These are phyloP conservation scores for Exophiala calicioides DNA, from an alignment of 2,329 filamentous ascomycete genomes.

Conservation along the genomic window DNA sequence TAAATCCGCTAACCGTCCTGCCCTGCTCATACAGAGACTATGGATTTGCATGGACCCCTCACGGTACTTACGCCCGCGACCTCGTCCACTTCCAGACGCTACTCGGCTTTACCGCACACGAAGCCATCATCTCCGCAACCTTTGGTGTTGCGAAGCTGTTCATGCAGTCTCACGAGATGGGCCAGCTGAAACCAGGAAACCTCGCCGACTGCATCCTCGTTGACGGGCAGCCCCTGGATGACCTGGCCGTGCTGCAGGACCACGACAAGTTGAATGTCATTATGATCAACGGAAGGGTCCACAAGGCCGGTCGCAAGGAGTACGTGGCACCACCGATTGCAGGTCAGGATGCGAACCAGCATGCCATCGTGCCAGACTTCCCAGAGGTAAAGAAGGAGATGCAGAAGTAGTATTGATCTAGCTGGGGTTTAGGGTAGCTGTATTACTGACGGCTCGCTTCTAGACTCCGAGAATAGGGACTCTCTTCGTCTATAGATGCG, in stretches of 20 bases:
- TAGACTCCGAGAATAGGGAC: too few relatives aligned
- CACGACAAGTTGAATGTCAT: constrained; percentile 48
- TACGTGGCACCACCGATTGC: too few relatives aligned
- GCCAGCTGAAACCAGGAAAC: constrained; percentile 45
- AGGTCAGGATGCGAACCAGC: too few relatives aligned
- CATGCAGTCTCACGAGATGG: constrained; percentile 44
- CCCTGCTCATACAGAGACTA: constrained; percentile 39
- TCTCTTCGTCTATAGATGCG: too few relatives aligned
- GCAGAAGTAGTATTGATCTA: too few relatives aligned
- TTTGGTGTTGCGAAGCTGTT: constrained; percentile 44
- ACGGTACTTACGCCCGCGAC: constrained; percentile 52
- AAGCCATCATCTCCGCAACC: constrained; percentile 49
- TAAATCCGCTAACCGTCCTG: not conserved
- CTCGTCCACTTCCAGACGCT: constrained; percentile 50
- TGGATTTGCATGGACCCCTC: constrained; percentile 52
- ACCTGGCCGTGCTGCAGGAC: constrained; percentile 47
- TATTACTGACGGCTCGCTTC: too few relatives aligned
- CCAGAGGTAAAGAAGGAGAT: too few relatives aligned
- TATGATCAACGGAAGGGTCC: constrained; percentile 51
- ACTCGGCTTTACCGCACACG: constrained; percentile 48
- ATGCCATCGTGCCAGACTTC: too few relatives aligned
- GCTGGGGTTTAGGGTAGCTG: too few relatives aligned
- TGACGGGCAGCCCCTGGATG: constrained; percentile 47
- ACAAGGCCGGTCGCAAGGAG: constrained; percentile 39
- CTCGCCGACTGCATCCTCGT: constrained; percentile 51